These are phyloP conservation scores for Trametes villosa DNA, from an alignment of 768 basidiomycete genomes.

Conservation along the genomic window DNA sequence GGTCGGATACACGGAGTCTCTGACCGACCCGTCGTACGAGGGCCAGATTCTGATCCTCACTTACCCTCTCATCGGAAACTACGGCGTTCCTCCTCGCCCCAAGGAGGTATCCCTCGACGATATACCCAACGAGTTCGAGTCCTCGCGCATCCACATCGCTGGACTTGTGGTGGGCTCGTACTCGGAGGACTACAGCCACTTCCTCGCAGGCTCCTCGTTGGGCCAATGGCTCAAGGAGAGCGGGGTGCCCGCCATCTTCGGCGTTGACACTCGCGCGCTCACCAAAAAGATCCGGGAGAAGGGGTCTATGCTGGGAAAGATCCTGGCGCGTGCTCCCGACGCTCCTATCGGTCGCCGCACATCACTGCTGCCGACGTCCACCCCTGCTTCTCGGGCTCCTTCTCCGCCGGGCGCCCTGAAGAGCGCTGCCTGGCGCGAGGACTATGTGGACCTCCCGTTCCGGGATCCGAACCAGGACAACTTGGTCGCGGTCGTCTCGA, in stretches of 20 bases:
- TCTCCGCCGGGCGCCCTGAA: conserved; percentile 53
- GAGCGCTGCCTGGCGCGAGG: conserved; percentile 71
- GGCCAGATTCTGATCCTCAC: conserved; percentile 98
- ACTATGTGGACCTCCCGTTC: conserved; percentile 84
- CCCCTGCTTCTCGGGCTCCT: conserved; percentile 50
- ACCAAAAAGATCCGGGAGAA: conserved; percentile 97
- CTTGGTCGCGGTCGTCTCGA: conserved; percentile 90
- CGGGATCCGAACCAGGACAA: conserved; percentile 87
- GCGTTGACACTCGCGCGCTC: conserved; percentile 94
- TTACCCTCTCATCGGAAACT: conserved; percentile 96
- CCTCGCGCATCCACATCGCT: conserved; percentile 90
- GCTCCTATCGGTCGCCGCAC: conserved; percentile 45
- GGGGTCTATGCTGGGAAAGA: conserved; percentile 87
- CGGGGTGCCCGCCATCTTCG: conserved; percentile 91
- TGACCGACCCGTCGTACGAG: conserved; percentile 98
- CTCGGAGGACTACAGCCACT: conserved; percentile 93
- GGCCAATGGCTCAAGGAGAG: conserved; percentile 95
- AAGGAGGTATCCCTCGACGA: conserved; percentile 48
- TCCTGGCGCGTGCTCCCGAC: conserved; percentile 67
- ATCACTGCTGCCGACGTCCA: conserved; percentile 41
- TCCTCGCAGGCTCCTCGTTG: conserved; percentile 86
- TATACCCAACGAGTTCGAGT: conserved; percentile 86
- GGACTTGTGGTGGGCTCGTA: conserved; percentile 93
- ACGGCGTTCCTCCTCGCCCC: conserved; percentile 87
- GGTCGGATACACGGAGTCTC: conserved; percentile 98